A percentile compares a stretch with the other conserved stretches of the same genome.
Conservation (phyloP, 352 stramenopile genomes). For the Paralagenidium karlingii region DNA sequence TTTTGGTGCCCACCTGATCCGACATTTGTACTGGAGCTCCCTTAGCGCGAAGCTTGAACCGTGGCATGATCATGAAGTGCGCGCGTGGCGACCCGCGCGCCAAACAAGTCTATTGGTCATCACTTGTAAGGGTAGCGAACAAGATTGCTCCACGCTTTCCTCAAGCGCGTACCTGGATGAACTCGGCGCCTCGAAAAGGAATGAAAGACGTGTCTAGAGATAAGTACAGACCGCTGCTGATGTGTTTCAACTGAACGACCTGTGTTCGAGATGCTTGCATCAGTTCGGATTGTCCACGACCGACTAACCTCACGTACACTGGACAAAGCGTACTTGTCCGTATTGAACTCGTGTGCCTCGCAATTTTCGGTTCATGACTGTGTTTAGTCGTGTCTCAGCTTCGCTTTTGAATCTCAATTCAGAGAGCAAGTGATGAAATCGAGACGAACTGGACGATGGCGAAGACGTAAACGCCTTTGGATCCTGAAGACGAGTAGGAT, state of each 20-base stretch:
- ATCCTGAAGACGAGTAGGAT: constrained; percentile 1
- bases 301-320: no score
- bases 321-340: constrained; percentile 35
- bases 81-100: constrained; percentile 24
- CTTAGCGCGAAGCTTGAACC: constrained; percentile 54
- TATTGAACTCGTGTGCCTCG: constrained; percentile 47
- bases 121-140: no score
- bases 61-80: constrained; percentile 36
- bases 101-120: constrained; percentile 25
- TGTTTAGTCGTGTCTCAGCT: constrained; percentile 47
- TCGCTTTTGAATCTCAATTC: constrained; percentile 63
- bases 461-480: no score
- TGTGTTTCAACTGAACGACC: constrained; percentile 44
- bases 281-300: no score
- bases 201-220: constrained; percentile 28
- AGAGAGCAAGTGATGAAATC: constrained; percentile 17
- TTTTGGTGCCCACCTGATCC: constrained; percentile 56
- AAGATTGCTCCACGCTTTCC: no score
- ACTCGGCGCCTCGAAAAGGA: constrained; percentile 33
- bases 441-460: no score
- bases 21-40: constrained; percentile 46
- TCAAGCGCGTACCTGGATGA: constrained; percentile 32
- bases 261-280: no score
- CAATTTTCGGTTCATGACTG: constrained; percentile 58
- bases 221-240: constrained; percentile 48